Base-by-base conservation (phyloP, 1,139 yeast genomes). In the Yamadazyma sp. region DNA sequence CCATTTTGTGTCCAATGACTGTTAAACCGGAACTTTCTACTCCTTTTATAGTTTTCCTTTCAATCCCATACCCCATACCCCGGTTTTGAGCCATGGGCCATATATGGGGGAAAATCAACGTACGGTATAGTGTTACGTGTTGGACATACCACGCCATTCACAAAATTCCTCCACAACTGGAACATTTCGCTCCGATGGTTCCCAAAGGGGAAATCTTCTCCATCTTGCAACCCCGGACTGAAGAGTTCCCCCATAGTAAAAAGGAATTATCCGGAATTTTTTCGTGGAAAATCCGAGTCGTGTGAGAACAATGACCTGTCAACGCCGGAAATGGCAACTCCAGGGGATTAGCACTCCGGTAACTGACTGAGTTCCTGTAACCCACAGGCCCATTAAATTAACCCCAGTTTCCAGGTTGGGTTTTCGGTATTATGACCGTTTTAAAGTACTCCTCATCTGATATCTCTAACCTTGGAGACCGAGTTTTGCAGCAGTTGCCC, bases 381-480 rank as follows among this genome's bases (percentile, higher is more conserved):
- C 21, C 21, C 21, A 5, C 21, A 5, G 12, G 5, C 16, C 9
- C 16, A 5, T 26, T 13, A 26, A 26, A 26, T 9, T 12, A 9
- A 24, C 24, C 33, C 33, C 21, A 12, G 12, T n/a, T 11, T 6
- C 14, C 14, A 17, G 13, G 3, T 13, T 5, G 8, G 21, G 8
- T 18, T 18, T n/a, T n/a, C n/a, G 21, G 21, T 8, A 5, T 6
- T 8, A 34, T 25, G 35, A 31, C 38, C 3, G 33, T 24, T 10
- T 25, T 21, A n/a, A 34, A 23, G 12, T 39, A 29, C 22, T n/a
- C 22, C 8, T 26, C 21, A 9, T 11, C 22, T 6, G 39, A 39
- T 3, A 36, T 39, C n/a, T 38, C 15, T 2, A 15, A 10, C 5
- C 22, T 39, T n/a, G 39, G 29, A 4, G 14, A 22, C 11, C 11